phyloP scores from a whole-genome alignment of 352 stramenopile species.

The Thalassiosira livingstoniorum region DNA sequence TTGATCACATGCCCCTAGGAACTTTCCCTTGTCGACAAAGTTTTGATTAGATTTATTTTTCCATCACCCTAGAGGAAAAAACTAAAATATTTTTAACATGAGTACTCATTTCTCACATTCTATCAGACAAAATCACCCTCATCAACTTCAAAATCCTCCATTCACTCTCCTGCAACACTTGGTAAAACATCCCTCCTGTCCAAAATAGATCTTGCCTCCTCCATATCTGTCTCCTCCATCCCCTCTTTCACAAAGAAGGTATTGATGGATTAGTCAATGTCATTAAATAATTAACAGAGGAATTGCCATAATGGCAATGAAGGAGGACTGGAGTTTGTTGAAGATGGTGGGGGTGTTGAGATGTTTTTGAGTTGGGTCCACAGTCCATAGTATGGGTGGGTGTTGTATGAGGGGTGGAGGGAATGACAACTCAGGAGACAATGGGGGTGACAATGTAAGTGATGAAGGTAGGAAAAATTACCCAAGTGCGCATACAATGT shows the following conservation, averaged over 20 bases:
- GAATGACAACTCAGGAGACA: slow-evolving; percentile 35
- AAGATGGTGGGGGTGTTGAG: slow-evolving; percentile 95
- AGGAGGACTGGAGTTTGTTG: slow-evolving; percentile 88
- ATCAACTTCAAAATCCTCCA: slow-evolving; percentile 94
- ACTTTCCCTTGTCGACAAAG: too few species aligned
- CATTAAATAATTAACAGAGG: slow-evolving; percentile 92
- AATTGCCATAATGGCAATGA: slow-evolving; percentile 80
- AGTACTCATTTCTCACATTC: slow-evolving; percentile 88
- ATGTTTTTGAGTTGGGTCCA: slow-evolving; percentile 95
- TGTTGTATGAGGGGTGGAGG: slow-evolving; percentile 84
- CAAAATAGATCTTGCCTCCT: slow-evolving; percentile 94
- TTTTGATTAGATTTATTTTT: too few species aligned
- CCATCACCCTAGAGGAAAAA: too few species aligned
- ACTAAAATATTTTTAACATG: too few species aligned
- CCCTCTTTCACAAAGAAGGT: slow-evolving; percentile 92
- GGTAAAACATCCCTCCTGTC: slow-evolving; percentile 91
- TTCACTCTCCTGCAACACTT: slow-evolving; percentile 84
- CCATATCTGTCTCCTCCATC: slow-evolving; percentile 96
- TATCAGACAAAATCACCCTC: slow-evolving; percentile 96
- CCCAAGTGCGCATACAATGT: slow-evolving; percentile 95
- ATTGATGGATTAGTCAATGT: slow-evolving; percentile 97
- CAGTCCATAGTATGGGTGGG: slow-evolving; percentile 91
- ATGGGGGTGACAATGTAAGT: too few species aligned
- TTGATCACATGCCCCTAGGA: too few species aligned
- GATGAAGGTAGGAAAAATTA: slow-evolving; percentile 81